Evolutionary conservation across 225 moss, liverwort and hornwort genomes (phyloP), one percentile per base, ranked within the genome.

Genomic region (Takakia lepidozioides): DNA sequence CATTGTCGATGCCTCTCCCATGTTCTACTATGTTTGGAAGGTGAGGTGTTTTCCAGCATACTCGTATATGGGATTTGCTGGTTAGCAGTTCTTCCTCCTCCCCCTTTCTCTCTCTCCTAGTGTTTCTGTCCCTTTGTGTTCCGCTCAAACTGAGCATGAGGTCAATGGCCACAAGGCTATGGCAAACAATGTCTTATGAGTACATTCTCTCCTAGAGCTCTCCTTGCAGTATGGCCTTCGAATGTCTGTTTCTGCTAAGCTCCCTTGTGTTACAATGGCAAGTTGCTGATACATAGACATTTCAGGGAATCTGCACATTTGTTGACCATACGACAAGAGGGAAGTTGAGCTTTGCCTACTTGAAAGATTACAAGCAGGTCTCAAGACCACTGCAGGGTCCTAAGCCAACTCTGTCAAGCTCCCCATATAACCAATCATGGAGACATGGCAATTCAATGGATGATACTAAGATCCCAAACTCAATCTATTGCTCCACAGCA

Each of bases 11-110:
- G 86, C 86, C 35, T 86, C 90, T n/a, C 77, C 86, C 52, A 87
- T 95, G 62, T 84, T 95, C 55, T 90, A 90, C 48, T 95, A 78
- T 52, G 74, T 90, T 56, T 90, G 95, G 95, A 95, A 95, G 89
- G 95, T 95, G 58, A 36, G 70, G 15, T 27, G 19, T 14, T 38
- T 19, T 19, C 4, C 29, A 2, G n/a, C n/a, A n/a, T n/a, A n/a
- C n/a, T 3, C 28, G n/a, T 51, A 13, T 29, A 22, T 27, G 4
- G 21, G 16, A 32, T n/a, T n/a, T n/a, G n/a, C n/a, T n/a, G n/a
- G n/a, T n/a, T n/a, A n/a, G n/a, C n/a, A n/a, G n/a, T n/a, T n/a
- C n/a, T n/a, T n/a, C n/a, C n/a, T n/a, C n/a, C n/a, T n/a, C n/a
- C n/a, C n/a, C n/a, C n/a, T n/a, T n/a, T n/a, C n/a, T n/a, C n/a